Evolutionary conservation across 1,139 yeast species (phyloP).

Genomic region (Blastobotrys aristatus): DNA sequence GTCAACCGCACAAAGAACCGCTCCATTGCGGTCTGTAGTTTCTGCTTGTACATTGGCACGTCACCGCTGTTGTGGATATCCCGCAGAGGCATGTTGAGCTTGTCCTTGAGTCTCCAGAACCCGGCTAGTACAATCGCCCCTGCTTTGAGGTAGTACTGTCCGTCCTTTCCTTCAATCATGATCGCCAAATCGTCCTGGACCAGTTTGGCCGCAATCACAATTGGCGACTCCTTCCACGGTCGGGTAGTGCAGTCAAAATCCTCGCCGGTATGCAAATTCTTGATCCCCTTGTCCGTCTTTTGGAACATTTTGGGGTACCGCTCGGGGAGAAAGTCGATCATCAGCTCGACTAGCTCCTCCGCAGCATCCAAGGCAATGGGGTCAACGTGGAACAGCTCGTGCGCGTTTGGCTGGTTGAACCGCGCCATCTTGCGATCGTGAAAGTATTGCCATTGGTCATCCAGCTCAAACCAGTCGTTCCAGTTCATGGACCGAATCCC

Average conservation of each 20-base stretch:
- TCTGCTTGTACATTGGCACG: conserved; percentile 54
- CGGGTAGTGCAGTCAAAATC: conserved; percentile 35
- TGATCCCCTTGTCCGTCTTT: conserved; percentile 38
- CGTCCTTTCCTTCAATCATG: conserved; percentile 53
- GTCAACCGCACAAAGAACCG: conserved; percentile 48
- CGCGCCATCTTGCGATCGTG: conserved; percentile 51
- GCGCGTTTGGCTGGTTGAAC: conserved; percentile 41
- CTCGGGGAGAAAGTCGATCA: conserved; percentile 48
- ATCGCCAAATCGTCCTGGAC: conserved; percentile 67
- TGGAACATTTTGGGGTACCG: conserved; percentile 55
- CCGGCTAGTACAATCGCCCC: conserved; percentile 73
- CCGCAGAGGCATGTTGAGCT: conserved; percentile 24
- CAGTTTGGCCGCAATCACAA: conserved; percentile 51
- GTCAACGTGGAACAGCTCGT: conserved; percentile 47
- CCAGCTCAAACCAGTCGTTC: conserved; percentile 65
- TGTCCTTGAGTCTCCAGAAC: conserved; percentile 62
- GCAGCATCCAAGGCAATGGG: conserved; percentile 53
- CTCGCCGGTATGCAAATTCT: conserved; percentile 53
- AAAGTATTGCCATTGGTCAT: conserved; percentile 49
- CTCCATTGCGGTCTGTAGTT: conserved; percentile 58
- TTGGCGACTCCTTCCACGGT: conserved; percentile 48
- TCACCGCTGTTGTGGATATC: conserved; percentile 57
- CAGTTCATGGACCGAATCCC: conserved; percentile 53
- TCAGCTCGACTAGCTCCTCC: conserved; percentile 50
- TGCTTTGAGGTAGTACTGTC: conserved; percentile 58